Evolutionary conservation across 2,329 filamentous ascomycete species (phyloP).

Genomic region (Hypocreales sp.): DNA sequence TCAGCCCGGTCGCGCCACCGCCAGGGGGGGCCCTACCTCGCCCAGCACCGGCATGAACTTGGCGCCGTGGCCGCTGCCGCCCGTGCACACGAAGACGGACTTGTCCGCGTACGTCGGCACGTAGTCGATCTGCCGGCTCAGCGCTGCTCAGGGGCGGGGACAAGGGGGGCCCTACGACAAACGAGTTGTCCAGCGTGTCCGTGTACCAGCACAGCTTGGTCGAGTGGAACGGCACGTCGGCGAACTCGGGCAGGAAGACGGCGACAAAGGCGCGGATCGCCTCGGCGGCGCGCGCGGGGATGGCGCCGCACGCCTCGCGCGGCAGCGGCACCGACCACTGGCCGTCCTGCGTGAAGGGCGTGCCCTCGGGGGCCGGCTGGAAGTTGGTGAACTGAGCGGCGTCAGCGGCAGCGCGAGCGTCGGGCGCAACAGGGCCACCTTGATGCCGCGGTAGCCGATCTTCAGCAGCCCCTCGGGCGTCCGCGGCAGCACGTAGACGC

Average conservation of each 20-base stretch:
- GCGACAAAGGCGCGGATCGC: slow-evolving; percentile 8
- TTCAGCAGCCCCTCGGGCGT: slow-evolving; percentile 12
- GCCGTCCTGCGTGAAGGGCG: slow-evolving; percentile 13
- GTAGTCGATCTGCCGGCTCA: slow-evolving; percentile 12
- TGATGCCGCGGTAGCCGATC: slow-evolving; percentile 13
- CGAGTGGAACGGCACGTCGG: slow-evolving; percentile 8
- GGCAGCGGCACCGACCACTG: slow-evolving; percentile 16
- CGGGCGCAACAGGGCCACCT: slow-evolving; percentile 5
- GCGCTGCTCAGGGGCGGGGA: no score
- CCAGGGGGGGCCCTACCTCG: slow-evolving; percentile 6
- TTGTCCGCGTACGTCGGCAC: slow-evolving; percentile 13
- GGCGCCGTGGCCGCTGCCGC: slow-evolving; percentile 19
- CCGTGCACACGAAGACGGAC: slow-evolving; percentile 17
- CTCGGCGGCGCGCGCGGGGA: slow-evolving; percentile 6
- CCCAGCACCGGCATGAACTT: slow-evolving; percentile 20
- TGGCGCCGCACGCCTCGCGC: slow-evolving; percentile 2
- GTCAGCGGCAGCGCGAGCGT: background rate
- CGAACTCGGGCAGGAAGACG: slow-evolving; percentile 13
- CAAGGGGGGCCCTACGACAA: slow-evolving; percentile 7
- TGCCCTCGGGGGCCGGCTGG: slow-evolving; percentile 10
- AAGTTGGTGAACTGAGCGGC: slow-evolving; percentile 16
- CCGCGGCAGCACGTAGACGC: slow-evolving; percentile 13
- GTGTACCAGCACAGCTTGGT: slow-evolving; percentile 19
- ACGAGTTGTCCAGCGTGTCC: slow-evolving; percentile 17
- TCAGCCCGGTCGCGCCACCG: no score